Conservation (phyloP, 2,329 filamentous ascomycete genomes). For the Pseudogymnoascus sp. region DNA sequence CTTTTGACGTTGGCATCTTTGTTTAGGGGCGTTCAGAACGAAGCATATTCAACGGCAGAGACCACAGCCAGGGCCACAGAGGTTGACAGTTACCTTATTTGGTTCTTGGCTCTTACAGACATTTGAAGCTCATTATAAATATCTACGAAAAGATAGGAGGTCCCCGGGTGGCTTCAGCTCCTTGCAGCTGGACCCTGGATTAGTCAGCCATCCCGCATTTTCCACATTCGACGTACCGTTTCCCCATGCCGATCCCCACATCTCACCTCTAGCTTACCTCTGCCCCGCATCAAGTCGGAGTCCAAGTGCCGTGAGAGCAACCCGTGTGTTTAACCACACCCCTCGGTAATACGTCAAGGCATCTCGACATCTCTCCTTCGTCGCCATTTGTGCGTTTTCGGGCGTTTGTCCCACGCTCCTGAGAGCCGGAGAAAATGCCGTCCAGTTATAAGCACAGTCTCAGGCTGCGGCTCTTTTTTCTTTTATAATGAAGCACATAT, state of each 20-base stretch:
- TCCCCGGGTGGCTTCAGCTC: not conserved
- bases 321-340: not conserved
- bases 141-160: not conserved
- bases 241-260: slow-evolving; percentile 6
- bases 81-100: not conserved
- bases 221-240: not conserved
- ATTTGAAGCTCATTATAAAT: not conserved
- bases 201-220: slow-evolving; percentile 4
- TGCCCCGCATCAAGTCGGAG: not conserved
- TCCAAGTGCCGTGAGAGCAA: not conserved
- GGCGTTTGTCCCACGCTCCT: not conserved
- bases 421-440: not conserved
- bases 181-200: not conserved
- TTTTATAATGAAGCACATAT: not conserved
- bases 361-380: not conserved
- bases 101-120: not conserved
- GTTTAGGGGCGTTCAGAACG: not conserved
- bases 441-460: not conserved
- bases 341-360: slow-evolving; percentile 4
- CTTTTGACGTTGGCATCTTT: not conserved
- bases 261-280: not conserved
- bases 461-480: not conserved
- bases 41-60: not conserved
- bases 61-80: not conserved
- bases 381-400: not conserved